Base-by-base conservation (phyloP, 352 stramenopile species). In the Globisporangium ultimum region DNA sequence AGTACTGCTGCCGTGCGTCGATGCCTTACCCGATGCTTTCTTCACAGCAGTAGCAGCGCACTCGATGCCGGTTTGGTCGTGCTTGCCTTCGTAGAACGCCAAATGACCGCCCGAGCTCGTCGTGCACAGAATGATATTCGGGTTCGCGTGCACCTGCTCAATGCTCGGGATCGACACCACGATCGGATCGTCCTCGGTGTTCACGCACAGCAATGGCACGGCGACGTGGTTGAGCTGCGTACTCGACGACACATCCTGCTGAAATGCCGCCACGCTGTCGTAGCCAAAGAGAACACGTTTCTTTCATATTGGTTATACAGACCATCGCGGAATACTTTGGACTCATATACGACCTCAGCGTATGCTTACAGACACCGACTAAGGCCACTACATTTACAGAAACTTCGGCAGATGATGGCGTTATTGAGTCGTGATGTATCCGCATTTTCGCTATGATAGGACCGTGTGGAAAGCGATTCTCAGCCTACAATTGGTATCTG, bases 131-230 rank as follows among this genome's bases (percentile, higher is more conserved):
- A 93, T 84, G 40, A 89, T 64, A 22, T 87, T 78, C 8, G 70
- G 63, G 55, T 87, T 93, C 14, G 63, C 63, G 40, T 67, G 24
- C 2, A 79, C 68, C 22, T 80, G 48, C 18, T 21, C 46, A 13
- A 62, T 42, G 13, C 55, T 65, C 10, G 78, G 78, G 24, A 87
- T 18, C 36, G 61, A 54, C 12, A 76, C 70, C 34, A 70, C 80
- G 66, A 90, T 84, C 13, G 80, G 80, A 52, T 90, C 80, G 63
- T 90, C 78, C 34, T 70, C 48, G 0, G 80, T 74, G 45, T 80
- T 88, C n/a, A 90, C 63, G 51, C 80, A 90, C 18, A 90, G 74
- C 66, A 90, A 59, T n/a, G 80, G 78, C 32, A 90, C 63, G 38
- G 47, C 40, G 36, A 90, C 74, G 21, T 60, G 49, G 10, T 40